These are phyloP conservation scores for Gamsiella multidivaricata DNA, from an alignment of 192 early-diverging fungal genomes.

Conservation along the genomic window DNA sequence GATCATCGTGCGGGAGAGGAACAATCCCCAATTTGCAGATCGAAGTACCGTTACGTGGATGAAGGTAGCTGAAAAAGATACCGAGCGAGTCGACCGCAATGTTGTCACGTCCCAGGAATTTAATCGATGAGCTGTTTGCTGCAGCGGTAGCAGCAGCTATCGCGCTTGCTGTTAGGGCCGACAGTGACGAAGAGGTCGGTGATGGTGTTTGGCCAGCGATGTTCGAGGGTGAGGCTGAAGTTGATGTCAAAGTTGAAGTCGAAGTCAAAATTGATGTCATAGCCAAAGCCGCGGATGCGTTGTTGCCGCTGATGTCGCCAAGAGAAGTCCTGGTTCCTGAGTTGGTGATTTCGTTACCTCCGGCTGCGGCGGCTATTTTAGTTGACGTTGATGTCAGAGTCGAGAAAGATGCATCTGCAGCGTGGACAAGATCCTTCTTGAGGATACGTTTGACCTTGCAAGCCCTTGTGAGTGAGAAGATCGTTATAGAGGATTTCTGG, in stretches of 20 bases:
- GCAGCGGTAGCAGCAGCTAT: neutral
- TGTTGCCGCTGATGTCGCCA: too few species aligned
- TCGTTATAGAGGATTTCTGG: conserved; percentile 30
- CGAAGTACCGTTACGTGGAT: conserved; percentile 34
- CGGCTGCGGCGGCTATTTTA: neutral
- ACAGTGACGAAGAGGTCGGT: too few species aligned
- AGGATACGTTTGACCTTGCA: conserved; percentile 36
- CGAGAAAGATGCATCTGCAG: neutral
- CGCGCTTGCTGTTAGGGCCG: neutral
- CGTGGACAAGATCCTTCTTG: conserved; percentile 32
- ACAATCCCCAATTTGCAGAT: conserved; percentile 36
- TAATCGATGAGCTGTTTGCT: conserved; percentile 13
- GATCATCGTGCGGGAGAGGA: conserved; percentile 13
- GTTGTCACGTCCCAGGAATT: conserved; percentile 39
- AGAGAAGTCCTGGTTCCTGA: too few species aligned
- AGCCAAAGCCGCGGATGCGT: neutral
- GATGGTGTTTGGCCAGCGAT: too few species aligned
- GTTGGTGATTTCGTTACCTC: too few species aligned
- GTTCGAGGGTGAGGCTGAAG: neutral
- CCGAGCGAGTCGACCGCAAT: conserved; percentile 43
- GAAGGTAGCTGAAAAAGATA: conserved; percentile 43
- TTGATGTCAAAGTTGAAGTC: neutral
- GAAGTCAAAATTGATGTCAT: neutral
- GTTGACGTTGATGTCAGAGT: neutral
- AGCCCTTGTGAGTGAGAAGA: conserved; percentile 33